Evolutionary conservation across 2,329 filamentous ascomycete species (phyloP).

Genomic region (Monosporascus sp.): DNA sequence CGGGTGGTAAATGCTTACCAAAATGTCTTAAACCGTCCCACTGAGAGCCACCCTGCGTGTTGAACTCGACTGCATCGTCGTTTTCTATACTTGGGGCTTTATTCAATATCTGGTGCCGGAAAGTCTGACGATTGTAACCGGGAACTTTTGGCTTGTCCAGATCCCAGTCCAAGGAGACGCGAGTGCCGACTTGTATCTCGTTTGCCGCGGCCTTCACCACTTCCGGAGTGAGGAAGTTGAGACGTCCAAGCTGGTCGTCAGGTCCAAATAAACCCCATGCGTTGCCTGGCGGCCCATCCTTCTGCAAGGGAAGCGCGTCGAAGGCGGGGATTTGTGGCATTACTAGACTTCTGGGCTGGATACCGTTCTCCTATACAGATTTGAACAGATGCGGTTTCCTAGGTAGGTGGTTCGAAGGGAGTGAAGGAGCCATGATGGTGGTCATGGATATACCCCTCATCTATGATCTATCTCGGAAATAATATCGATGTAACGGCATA

Average conservation of each 20-base stretch:
- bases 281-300: slow-evolving; percentile 36
- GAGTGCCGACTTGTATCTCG: slow-evolving; percentile 37
- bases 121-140: slow-evolving; percentile 6
- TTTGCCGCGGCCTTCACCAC: slow-evolving; percentile 34
- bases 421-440: neutral
- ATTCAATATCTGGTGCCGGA: slow-evolving; percentile 6
- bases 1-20: slow-evolving; percentile 7
- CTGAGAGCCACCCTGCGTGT: slow-evolving; percentile 31
- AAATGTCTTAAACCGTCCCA: slow-evolving; percentile 35
- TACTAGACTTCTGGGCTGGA: neutral
- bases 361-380: no score
- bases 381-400: no score
- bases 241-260: slow-evolving; percentile 40
- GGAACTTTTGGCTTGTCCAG: slow-evolving; percentile 25
- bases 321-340: slow-evolving; percentile 18
- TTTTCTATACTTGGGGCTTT: slow-evolving; percentile 15
- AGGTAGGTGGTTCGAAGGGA: no score
- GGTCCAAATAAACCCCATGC: slow-evolving; percentile 43
- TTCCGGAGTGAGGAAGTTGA: slow-evolving; percentile 44
- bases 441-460: neutral
- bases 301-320: slow-evolving; percentile 36
- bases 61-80: slow-evolving; percentile 30
- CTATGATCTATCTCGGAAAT: neutral
- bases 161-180: slow-evolving; percentile 32
- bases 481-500: neutral